These are phyloP conservation scores for Jamesozyma hellenica DNA, from an alignment of 805 yeast species.

Conservation along the genomic window DNA sequence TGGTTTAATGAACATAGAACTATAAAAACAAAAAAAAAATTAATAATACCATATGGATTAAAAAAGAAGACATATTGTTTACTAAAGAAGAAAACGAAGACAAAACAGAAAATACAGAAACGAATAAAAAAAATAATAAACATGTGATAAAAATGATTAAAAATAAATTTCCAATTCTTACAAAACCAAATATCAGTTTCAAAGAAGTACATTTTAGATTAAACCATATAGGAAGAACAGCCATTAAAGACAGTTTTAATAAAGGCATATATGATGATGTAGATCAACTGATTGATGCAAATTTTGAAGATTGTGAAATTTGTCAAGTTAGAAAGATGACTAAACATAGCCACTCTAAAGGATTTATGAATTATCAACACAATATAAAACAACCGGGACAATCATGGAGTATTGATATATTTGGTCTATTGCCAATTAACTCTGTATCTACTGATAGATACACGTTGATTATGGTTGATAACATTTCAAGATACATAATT, in stretches of 20 bases:
- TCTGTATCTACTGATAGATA: not conserved
- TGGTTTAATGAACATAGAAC: not conserved
- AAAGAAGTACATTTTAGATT: too few relatives aligned
- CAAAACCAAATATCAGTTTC: too few relatives aligned
- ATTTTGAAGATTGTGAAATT: not conserved
- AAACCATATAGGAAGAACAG: too few relatives aligned
- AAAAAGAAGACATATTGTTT: not conserved
- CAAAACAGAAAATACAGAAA: too few relatives aligned
- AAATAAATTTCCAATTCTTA: too few relatives aligned
- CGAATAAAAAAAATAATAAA: too few relatives aligned
- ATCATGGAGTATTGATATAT: slow-evolving; percentile 6
- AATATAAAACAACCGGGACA: slow-evolving; percentile 1
- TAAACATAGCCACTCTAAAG: slow-evolving; percentile 3
- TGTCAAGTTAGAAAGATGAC: slow-evolving; percentile 2
- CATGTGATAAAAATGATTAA: too few relatives aligned
- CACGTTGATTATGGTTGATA: slow-evolving; percentile 7
- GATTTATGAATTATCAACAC: slow-evolving; percentile 4
- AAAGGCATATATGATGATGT: too few relatives aligned
- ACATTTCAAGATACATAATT: slow-evolving; percentile 4
- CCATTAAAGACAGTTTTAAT: too few relatives aligned
- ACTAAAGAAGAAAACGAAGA: too few relatives aligned
- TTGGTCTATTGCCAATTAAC: slow-evolving; percentile 3
- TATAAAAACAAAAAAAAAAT: not conserved
- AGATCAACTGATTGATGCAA: too few relatives aligned
- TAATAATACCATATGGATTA: not conserved